phyloP scores from a whole-genome alignment of 768 basidiomycete genomes.

The Asterophora lycoperdoides region DNA sequence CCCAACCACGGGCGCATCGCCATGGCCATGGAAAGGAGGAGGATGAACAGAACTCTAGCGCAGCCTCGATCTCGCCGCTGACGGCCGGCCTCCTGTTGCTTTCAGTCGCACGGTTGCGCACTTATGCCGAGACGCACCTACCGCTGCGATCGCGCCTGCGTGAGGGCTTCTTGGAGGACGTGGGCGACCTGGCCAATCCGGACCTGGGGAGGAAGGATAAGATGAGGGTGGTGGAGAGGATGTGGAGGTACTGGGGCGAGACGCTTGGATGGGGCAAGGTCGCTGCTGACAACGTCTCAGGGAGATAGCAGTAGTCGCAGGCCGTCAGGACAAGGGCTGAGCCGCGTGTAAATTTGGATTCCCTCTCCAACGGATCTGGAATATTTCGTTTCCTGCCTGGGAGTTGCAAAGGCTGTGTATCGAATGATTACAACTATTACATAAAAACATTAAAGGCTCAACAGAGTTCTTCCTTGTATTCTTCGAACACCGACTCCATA shows the following conservation, averaged over 20 bases:
- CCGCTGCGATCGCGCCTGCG: constrained; percentile 59
- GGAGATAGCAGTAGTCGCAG: neutral
- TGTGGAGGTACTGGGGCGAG: constrained; percentile 85
- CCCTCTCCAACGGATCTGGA: too few relatives aligned
- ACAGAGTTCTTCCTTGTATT: too few relatives aligned
- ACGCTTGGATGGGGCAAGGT: constrained; percentile 57
- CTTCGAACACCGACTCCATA: too few relatives aligned
- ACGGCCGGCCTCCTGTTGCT: constrained; percentile 74
- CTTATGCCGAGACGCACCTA: constrained; percentile 55
- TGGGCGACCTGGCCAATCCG: constrained; percentile 77
- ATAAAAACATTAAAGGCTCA: too few relatives aligned
- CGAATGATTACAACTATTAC: too few relatives aligned
- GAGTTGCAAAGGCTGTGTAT: too few relatives aligned
- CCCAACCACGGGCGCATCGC: constrained; percentile 31
- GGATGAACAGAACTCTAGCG: constrained; percentile 11
- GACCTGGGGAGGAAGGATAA: constrained; percentile 66
- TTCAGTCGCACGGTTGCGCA: constrained; percentile 61
- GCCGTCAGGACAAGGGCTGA: too few relatives aligned
- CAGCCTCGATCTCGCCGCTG: constrained; percentile 35
- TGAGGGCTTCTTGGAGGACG: constrained; percentile 81
- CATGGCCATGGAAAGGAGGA: constrained; percentile 2
- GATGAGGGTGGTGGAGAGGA: constrained; percentile 71
- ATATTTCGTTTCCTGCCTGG: too few relatives aligned
- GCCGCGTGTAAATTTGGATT: too few relatives aligned
- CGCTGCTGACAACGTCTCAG: constrained; percentile 14